Percentiles rank a stretch among this genome's conserved stretches.
These are phyloP conservation scores for Coemansia sp. DNA, from an alignment of 192 early-diverging fungal species.

Conservation along the genomic window DNA sequence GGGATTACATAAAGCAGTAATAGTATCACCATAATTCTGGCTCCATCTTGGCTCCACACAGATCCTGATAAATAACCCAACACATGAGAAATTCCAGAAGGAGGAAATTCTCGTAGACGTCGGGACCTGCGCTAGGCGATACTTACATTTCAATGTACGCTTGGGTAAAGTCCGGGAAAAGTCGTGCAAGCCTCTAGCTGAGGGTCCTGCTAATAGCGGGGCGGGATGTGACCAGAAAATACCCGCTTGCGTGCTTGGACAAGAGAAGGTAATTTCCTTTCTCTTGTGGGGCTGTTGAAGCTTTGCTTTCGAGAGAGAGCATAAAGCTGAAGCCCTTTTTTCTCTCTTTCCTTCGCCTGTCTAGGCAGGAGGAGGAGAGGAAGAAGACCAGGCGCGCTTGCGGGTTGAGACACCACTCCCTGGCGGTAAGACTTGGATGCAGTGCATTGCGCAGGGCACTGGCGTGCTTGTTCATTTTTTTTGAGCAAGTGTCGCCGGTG, in stretches of 20 bases:
- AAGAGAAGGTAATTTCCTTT: not conserved
- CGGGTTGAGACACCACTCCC: conserved; percentile 32
- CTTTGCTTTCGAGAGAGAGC: not conserved
- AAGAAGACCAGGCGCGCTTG: not conserved
- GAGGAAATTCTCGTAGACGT: conserved; percentile 17
- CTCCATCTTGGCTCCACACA: not conserved
- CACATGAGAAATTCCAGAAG: not conserved
- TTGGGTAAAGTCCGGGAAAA: conserved; percentile 50
- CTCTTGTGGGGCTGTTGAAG: conserved; percentile 2
- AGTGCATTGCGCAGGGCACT: conserved; percentile 51
- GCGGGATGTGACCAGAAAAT: conserved; percentile 46
- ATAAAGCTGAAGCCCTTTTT: conserved; percentile 12
- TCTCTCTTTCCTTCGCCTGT: too few species aligned
- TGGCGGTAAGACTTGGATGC: conserved; percentile 39
- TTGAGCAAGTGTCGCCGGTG: conserved; percentile 16
- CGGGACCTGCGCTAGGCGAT: conserved; percentile 46
- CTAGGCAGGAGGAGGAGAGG: not conserved
- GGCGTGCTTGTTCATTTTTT: not conserved
- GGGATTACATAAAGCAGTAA: not conserved
- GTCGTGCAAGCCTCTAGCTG: conserved; percentile 35
- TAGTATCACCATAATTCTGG: not conserved
- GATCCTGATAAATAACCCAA: not conserved
- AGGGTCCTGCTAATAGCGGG: conserved; percentile 47
- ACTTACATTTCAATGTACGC: conserved; percentile 28
- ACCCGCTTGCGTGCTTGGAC: not conserved